Evolutionary conservation across 2,329 filamentous ascomycete genomes (phyloP).

Genomic region (Penicillium sp.): DNA sequence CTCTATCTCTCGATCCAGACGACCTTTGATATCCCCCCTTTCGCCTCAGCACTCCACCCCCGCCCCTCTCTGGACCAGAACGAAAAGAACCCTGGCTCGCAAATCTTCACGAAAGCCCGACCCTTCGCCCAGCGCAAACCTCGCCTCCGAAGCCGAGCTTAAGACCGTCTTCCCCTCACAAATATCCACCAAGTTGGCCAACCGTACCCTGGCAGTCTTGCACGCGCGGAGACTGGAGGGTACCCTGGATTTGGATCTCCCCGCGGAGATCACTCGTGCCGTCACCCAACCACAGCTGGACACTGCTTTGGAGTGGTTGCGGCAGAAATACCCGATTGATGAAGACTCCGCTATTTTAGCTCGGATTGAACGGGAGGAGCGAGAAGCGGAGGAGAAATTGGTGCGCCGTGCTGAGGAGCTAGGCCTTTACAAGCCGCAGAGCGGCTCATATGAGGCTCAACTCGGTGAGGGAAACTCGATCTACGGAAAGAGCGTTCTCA

Average conservation of each 20-base stretch:
- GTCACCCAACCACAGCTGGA: conserved; percentile 36
- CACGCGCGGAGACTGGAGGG: conserved; percentile 47
- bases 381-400: conserved; percentile 38
- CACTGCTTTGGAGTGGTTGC: conserved; percentile 43
- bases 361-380: conserved; percentile 44
- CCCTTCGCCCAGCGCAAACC: conserved; percentile 23
- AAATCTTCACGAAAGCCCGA: conserved; percentile 13
- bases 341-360: conserved; percentile 51
- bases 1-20: background rate
- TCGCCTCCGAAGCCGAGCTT: conserved; percentile 36
- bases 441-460: conserved; percentile 44
- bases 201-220: conserved; percentile 41
- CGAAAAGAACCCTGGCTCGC: conserved; percentile 23
- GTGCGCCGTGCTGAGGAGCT: conserved; percentile 40
- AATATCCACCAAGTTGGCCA: conserved; percentile 34
- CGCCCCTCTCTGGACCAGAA: conserved; percentile 12
- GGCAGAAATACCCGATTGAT: conserved; percentile 44
- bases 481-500: conserved; percentile 45
- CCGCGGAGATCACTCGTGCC: conserved; percentile 37
- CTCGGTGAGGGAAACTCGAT: conserved; percentile 43
- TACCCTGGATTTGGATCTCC: conserved; percentile 47
- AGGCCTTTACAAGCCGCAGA: conserved; percentile 46
- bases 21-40: background rate
- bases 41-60: background rate
- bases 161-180: conserved; percentile 37